Evolutionary conservation across 2,329 filamentous ascomycete species (phyloP), one percentile per base, ranked within the genome.

Genomic region (Aspergillus sp.): DNA sequence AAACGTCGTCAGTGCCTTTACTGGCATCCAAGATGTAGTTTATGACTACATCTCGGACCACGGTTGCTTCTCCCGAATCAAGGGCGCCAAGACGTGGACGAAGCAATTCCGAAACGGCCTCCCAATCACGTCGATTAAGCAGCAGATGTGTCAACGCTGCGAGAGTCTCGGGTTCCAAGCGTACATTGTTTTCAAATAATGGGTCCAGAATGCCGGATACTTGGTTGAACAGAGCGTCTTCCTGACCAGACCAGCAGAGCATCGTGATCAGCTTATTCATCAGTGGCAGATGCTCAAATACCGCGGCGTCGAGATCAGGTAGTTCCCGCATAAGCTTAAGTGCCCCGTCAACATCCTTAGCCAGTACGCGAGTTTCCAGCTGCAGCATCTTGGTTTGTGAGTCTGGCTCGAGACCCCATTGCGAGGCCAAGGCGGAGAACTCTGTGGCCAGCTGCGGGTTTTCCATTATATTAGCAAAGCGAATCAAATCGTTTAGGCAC

Each of bases 101-200:
- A 13, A 97, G 78, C 0, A 94, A 78, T 61, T 95, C 88, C 52
- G 89, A 85, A 4, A 89, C 83, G 52, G 94, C 89, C 53, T 84
- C 82, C 39, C 83, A 77, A 62, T 95, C 87, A 59, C 88, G 85
- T 37, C 85, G 82, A 51, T 81, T 78, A 9, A 96, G 76, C 56
- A 95, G 86, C 38, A 86, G 74, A 41, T 84, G 74, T 50, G 84
- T 86, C n/a, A 96, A 74, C 0, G 81, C 78, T 5, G 84, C 81
- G 1, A 93, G 80, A 0, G 90, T 94, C 39, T 83, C 77, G 0
- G 90, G 81, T 32, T 87, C 84, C 12, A 96, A 76, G 1, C 77
- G 79, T 6, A 82, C 80, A 47, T 83, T 77, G 9, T 83, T 81
- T 59, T 89, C 81, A 49, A 90, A 84, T 2, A 94, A 72, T 41